Conservation (phyloP, 148 eudicot genomes). For the Hydrangea macrophylla region DNA sequence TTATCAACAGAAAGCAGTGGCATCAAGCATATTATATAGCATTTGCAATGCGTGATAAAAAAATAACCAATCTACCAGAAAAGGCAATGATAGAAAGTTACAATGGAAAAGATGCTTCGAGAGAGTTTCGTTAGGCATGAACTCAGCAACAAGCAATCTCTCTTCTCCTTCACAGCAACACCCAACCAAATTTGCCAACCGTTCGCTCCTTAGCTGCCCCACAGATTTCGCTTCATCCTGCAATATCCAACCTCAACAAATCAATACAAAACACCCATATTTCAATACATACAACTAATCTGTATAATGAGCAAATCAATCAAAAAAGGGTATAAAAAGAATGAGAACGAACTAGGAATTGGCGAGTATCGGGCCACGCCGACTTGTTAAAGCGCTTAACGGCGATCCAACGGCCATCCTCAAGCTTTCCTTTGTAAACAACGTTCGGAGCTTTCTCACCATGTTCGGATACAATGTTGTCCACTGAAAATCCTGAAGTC, state of each 20-base stretch:
- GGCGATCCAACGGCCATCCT: constrained; percentile 65
- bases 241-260: constrained; percentile 11
- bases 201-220: constrained; percentile 74
- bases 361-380: constrained; percentile 85
- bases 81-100: constrained; percentile 27
- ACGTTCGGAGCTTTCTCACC: constrained; percentile 91
- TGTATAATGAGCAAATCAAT: constrained; percentile 2
- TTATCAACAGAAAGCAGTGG: no score
- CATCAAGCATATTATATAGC: neutral
- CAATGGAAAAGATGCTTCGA: constrained; percentile 88
- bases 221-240: constrained; percentile 82
- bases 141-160: constrained; percentile 77
- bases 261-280: neutral
- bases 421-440: constrained; percentile 64
- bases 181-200: constrained; percentile 74
- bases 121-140: constrained; percentile 86
- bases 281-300: neutral
- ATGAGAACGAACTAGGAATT: constrained; percentile 51
- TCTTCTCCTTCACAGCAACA: constrained; percentile 72
- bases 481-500: constrained; percentile 60
- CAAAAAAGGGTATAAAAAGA: neutral
- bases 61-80: no score
- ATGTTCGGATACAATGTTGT: constrained; percentile 80
- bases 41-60: neutral
- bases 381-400: constrained; percentile 79